Conservation (phyloP, 1,139 yeast species). For the Candida sanyaensis region DNA sequence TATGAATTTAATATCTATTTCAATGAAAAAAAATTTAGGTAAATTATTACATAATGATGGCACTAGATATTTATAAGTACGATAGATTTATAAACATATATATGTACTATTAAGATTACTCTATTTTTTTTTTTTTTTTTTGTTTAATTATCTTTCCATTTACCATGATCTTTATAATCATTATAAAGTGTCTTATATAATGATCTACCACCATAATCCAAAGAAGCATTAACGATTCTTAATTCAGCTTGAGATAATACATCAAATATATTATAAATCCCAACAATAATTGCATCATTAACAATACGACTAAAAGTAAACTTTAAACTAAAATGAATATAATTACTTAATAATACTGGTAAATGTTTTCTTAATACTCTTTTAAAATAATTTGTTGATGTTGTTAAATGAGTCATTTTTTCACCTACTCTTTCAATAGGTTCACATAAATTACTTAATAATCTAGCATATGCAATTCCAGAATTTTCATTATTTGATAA, state of each 20-base stretch:
- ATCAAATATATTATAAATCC: conserved; percentile 67
- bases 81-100: conserved; percentile 5
- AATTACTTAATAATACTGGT: conserved; percentile 61
- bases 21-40: conserved; percentile 27
- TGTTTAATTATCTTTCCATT: conserved; percentile 75
- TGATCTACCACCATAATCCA: conserved; percentile 72
- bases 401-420: conserved; percentile 40
- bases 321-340: conserved; percentile 52
- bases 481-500: conserved; percentile 14
- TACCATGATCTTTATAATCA: conserved; percentile 76
- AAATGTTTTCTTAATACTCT: conserved; percentile 62
- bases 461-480: conserved; percentile 56
- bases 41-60: conserved; percentile 35
- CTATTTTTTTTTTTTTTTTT: conserved; percentile 9
- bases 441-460: conserved; percentile 71
- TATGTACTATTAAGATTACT: not conserved
- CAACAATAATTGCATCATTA: conserved; percentile 54
- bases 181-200: conserved; percentile 68
- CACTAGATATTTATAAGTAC: conserved; percentile 19
- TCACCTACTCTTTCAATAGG: conserved; percentile 39
- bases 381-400: conserved; percentile 57
- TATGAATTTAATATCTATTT: conserved; percentile 25
- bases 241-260: conserved; percentile 69
- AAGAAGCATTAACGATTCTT: conserved; percentile 60
- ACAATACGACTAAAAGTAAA: conserved; percentile 48